A percentile compares a stretch with the other conserved stretches of the same genome.
phyloP scores from a whole-genome alignment of 2,329 filamentous ascomycete genomes.

The Thelonectria olida region DNA sequence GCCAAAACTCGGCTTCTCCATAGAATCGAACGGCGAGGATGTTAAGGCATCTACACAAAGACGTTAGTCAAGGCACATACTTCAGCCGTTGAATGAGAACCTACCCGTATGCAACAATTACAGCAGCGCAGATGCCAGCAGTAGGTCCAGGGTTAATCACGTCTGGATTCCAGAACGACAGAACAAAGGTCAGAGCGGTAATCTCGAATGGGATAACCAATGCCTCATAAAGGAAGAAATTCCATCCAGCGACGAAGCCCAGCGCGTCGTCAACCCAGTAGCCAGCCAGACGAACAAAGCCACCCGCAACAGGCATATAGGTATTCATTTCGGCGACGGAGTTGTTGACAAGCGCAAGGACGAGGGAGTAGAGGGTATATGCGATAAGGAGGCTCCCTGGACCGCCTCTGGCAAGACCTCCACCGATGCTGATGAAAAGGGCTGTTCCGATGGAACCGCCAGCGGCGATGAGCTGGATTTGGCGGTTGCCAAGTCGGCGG shows the following conservation, averaged over 20 bases:
- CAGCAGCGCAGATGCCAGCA: conserved; percentile 53
- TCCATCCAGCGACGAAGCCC: conserved; percentile 57
- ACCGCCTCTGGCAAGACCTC: conserved; percentile 7
- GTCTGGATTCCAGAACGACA: conserved; percentile 57
- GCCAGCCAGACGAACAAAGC: conserved; percentile 56
- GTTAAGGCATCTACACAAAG: conserved; percentile 43
- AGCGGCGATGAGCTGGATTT: conserved; percentile 17
- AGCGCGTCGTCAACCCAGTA: conserved; percentile 59
- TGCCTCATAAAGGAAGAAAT: conserved; percentile 61
- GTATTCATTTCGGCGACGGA: conserved; percentile 57
- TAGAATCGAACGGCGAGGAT: conserved; percentile 51
- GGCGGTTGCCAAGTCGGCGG: neutral
- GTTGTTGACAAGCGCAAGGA: conserved; percentile 17
- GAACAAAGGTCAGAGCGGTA: conserved; percentile 57
- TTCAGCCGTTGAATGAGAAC: neutral
- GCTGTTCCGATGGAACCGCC: conserved; percentile 17
- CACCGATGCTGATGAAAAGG: conserved; percentile 19
- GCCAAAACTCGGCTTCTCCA: conserved; percentile 55
- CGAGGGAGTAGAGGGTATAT: neutral
- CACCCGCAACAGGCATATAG: conserved; percentile 56
- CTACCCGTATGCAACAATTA: conserved; percentile 51
- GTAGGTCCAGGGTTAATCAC: conserved; percentile 46
- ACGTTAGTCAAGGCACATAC: neutral
- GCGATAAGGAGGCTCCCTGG: conserved; percentile 9
- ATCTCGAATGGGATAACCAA: conserved; percentile 61